Evolutionary conservation across 345 rosid genomes (phyloP).

Genomic region (Hibiscus mutabilis): DNA sequence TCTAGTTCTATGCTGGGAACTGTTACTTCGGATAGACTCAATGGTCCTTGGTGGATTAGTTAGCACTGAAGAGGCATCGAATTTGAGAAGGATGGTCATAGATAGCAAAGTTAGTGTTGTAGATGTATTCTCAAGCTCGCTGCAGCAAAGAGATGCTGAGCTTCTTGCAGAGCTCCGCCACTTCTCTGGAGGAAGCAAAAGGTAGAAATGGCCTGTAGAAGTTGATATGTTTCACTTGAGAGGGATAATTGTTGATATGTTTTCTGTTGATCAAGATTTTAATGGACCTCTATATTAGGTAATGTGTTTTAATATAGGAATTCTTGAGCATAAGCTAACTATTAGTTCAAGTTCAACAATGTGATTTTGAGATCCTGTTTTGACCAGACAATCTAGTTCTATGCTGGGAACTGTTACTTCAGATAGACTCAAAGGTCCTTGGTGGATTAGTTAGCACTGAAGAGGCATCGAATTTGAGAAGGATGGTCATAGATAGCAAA

Average conservation of each 20-base stretch:
- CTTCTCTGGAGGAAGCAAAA: conserved; percentile 42
- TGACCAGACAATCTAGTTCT: neutral
- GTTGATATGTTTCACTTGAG: neutral
- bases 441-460: conserved; percentile 36
- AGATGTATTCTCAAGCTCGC: conserved; percentile 37
- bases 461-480: conserved; percentile 69
- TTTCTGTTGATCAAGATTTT: neutral
- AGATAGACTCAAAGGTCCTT: conserved; percentile 73
- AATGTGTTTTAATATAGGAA: neutral
- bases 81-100: conserved; percentile 46
- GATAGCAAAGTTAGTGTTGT: conserved; percentile 37
- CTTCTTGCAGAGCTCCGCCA: conserved; percentile 53
- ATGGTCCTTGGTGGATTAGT: conserved; percentile 60
- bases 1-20: conserved; percentile 36
- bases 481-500: conserved; percentile 40
- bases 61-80: conserved; percentile 52
- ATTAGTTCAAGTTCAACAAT: neutral
- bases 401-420: conserved; percentile 62
- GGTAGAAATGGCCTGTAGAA: conserved; percentile 24
- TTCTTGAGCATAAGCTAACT: neutral
- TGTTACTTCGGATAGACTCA: conserved; percentile 69
- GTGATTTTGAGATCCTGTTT: neutral
- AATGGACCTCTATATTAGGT: neutral
- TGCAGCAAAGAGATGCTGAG: conserved; percentile 45
- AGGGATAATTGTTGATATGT: neutral